These are phyloP conservation scores for Letharia lupina DNA, from an alignment of 495 filamentous ascomycete species.

Conservation along the genomic window DNA sequence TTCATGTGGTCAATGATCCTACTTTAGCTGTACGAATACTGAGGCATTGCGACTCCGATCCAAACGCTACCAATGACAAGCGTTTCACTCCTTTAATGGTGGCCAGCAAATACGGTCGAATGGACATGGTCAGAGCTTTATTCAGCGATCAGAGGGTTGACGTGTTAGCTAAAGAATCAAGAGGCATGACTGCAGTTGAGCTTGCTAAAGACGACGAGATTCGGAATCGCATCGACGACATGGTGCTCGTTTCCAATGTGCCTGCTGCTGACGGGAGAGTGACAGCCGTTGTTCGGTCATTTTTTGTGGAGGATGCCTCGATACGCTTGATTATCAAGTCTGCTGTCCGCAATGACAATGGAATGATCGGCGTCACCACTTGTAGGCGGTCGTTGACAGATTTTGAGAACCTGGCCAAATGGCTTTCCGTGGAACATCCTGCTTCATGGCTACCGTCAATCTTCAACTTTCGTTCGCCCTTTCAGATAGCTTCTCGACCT, in stretches of 20 bases:
- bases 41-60: slow-evolving; percentile 77
- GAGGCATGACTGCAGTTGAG: slow-evolving; percentile 91
- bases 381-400: slow-evolving; percentile 83
- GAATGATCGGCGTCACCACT: slow-evolving; percentile 63
- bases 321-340: slow-evolving; percentile 92
- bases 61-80: slow-evolving; percentile 94
- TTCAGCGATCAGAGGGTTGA: slow-evolving; percentile 86
- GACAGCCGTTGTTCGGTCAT: slow-evolving; percentile 91
- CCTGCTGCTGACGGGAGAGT: slow-evolving; percentile 68
- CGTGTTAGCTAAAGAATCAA: slow-evolving; percentile 68
- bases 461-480: slow-evolving; percentile 71
- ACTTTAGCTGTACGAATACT: slow-evolving; percentile 67
- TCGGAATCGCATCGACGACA: slow-evolving; percentile 88
- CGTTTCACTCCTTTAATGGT: slow-evolving; percentile 95
- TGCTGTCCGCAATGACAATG: slow-evolving; percentile 57
- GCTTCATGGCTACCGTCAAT: slow-evolving; percentile 88
- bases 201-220: slow-evolving; percentile 98
- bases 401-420: slow-evolving; percentile 82
- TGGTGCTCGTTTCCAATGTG: slow-evolving; percentile 70
- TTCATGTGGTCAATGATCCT: slow-evolving; percentile 88
- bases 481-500: slow-evolving; percentile 85
- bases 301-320: slow-evolving; percentile 94
- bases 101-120: slow-evolving; percentile 95
- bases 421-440: slow-evolving; percentile 86
- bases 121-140: slow-evolving; percentile 82